Conservation (phyloP, 1,139 yeast species). For the Diutina sp. region DNA sequence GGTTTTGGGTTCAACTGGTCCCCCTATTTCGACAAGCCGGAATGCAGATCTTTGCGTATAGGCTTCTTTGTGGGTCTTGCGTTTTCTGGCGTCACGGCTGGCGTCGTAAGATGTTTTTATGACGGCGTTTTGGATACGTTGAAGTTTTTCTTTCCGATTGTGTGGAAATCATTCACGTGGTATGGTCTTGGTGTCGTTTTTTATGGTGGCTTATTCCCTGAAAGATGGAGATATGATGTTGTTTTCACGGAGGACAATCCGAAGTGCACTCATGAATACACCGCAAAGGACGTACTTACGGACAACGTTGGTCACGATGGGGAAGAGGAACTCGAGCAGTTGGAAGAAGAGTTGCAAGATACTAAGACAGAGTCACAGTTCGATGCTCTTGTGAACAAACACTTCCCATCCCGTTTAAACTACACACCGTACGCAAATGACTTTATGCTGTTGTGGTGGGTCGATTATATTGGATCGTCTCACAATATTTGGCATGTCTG, state of each 20-base stretch:
- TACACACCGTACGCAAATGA: conserved; percentile 28
- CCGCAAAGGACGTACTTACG: conserved; percentile 20
- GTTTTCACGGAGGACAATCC: conserved; percentile 29
- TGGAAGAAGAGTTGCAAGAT: conserved; percentile 14
- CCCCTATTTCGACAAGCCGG: conserved; percentile 79
- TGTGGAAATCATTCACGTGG: conserved; percentile 53
- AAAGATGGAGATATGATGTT: conserved; percentile 66
- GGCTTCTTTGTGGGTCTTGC: conserved; percentile 78
- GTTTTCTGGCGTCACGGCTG: conserved; percentile 57
- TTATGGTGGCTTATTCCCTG: conserved; percentile 84
- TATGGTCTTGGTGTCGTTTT: conserved; percentile 76
- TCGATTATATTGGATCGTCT: conserved; percentile 59
- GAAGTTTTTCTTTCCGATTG: conserved; percentile 46
- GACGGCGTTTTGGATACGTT: conserved; percentile 45
- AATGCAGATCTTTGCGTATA: conserved; percentile 67
- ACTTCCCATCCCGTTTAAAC: conserved; percentile 41
- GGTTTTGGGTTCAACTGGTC: conserved; percentile 86
- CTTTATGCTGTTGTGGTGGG: conserved; percentile 73
- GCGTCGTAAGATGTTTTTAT: conserved; percentile 39
- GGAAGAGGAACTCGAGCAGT: conserved; percentile 28
- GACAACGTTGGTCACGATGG: conserved; percentile 27
- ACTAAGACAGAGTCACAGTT: conserved; percentile 17
- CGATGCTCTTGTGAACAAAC: conserved; percentile 27
- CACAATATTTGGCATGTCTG: conserved; percentile 93
- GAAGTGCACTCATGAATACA: conserved; percentile 16